Evolutionary conservation across 345 rosid species (phyloP).

Genomic region (Cardiospermum halicacabum): DNA sequence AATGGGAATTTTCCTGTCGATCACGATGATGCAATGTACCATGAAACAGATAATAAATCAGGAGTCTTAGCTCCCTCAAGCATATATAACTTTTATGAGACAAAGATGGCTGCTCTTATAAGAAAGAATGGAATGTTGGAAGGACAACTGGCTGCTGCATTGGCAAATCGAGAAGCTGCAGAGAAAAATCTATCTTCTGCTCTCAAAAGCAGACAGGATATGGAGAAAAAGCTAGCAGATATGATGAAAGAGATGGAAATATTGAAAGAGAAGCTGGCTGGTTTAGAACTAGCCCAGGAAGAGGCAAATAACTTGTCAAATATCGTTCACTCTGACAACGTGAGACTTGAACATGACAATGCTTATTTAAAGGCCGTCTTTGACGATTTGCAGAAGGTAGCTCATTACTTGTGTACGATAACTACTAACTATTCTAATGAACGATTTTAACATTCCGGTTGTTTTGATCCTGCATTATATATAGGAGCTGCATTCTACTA

Average conservation of each 20-base stretch:
- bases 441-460: neutral
- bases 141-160: slow-evolving; percentile 71
- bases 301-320: slow-evolving; percentile 83
- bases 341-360: slow-evolving; percentile 94
- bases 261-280: slow-evolving; percentile 77
- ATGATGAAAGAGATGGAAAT: slow-evolving; percentile 71
- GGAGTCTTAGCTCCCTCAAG: slow-evolving; percentile 48
- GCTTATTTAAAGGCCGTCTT: slow-evolving; percentile 95
- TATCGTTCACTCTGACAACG: slow-evolving; percentile 90
- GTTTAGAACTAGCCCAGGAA: slow-evolving; percentile 77
- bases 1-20: slow-evolving; percentile 37
- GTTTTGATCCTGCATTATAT: slow-evolving; percentile 16
- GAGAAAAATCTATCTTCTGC: slow-evolving; percentile 73
- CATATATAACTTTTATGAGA: slow-evolving; percentile 67
- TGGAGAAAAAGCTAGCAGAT: slow-evolving; percentile 66
- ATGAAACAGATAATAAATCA: slow-evolving; percentile 40
- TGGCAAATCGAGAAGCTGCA: slow-evolving; percentile 58
- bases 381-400: slow-evolving; percentile 97
- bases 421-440: neutral
- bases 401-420: neutral
- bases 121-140: slow-evolving; percentile 71
- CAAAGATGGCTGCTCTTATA: slow-evolving; percentile 61
- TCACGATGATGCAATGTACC: slow-evolving; percentile 35
- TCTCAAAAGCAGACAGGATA: slow-evolving; percentile 70
- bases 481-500: slow-evolving; percentile 86